Base-by-base conservation (phyloP, 345 rosid species). In the Eucalyptus curtisii region DNA sequence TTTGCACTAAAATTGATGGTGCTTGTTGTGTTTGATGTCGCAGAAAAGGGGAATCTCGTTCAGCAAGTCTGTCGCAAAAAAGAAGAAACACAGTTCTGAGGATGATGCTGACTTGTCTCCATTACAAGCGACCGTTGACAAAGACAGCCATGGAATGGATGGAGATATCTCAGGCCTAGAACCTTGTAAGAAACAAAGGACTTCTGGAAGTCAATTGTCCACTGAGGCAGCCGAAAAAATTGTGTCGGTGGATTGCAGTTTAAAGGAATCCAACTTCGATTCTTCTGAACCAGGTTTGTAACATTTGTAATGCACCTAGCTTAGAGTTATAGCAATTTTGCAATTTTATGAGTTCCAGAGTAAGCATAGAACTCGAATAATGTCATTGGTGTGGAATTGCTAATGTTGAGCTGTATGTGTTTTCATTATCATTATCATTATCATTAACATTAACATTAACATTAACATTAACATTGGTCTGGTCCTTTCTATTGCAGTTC, bases 21-120 rank as follows among this genome's bases (percentile, higher is more conserved):
- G 8, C 47, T n/a, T 40, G 25, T 59, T 76, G 25, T 87, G 86
- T 82, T 88, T 15, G 44, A 88, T 90, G 89, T 40, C 61, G 89
- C 96, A 96, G 99, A 89, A 89, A 8, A 93, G 93, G 91, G 95
- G 95, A 90, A 95, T 97, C 81, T 90, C 92, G 11, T 88, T 84
- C 53, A 42, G 61, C 81, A 90, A 90, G 61, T 71, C 45, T 8
- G 88, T 53, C 15, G 25, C 90, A 45, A 91, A 87, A 88, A 91
- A 87, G 89, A 92, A 90, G 90, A 92, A 90, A 88, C 92, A 91
- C n/a, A 88, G 80, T 48, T 22, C 89, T 49, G 88, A 88, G 85
- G 68, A 55, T 86, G 48, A 42, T 45, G 80, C 48, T 66, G 89
- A 49, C 81, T 87, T 89, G 52, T 37, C 57, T 55, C 90, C 89